Base-by-base conservation (phyloP, 306 rosid genomes). In the Psophocarpus tetragonolobus region DNA sequence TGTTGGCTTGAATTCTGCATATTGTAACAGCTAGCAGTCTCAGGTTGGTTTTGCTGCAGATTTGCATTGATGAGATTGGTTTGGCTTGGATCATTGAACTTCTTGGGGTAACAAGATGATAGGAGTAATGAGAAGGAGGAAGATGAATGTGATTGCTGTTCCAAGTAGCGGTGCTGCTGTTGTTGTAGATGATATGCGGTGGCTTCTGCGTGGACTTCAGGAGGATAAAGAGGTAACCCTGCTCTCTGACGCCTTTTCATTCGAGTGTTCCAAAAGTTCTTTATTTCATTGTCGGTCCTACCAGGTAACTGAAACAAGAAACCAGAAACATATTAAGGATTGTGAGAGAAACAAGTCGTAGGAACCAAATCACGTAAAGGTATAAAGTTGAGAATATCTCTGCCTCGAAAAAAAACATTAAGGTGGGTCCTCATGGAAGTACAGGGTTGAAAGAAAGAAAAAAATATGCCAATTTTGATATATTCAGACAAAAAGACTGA, bases 241-340 rank as follows among this genome's bases (percentile, higher is more conserved):
- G 88, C 88, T 85, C 95, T 84, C 54, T 84, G 92, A 11, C 91
- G 88, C 73, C 92, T 81, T 75, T 94, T 94, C 88, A 87, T 80
- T 60, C 98, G 84, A 0, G 97, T 90, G 45, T 94, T 94, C 98
- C 98, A 94, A 61, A 82, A 94, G 48, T 94, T 94, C 73, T 94
- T 94, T 18, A 94, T 94, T 74, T 94, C 98, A 24, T 94, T 94
- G 71, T 94, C 98, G 0, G 98, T 92, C 61, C 98, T 66, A 0
- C 98, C 98, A 0, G 95, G 93, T 76, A 94, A 85, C 98, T 94
- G 87, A 71, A 68, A 63, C 18, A 15, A 27, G 21, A 10, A 68
- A 63, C 18, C 21, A 27, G 21, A 10, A 68, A 29, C 57, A 72
- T 17, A 15, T 20, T 21, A 26, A 30, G 11, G 33, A 6, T 23